Percentiles rank a stretch among this genome's conserved stretches.
Evolutionary conservation across 2,329 filamentous ascomycete species (phyloP).

Genomic region (Hymenoscyphus infarciens): DNA sequence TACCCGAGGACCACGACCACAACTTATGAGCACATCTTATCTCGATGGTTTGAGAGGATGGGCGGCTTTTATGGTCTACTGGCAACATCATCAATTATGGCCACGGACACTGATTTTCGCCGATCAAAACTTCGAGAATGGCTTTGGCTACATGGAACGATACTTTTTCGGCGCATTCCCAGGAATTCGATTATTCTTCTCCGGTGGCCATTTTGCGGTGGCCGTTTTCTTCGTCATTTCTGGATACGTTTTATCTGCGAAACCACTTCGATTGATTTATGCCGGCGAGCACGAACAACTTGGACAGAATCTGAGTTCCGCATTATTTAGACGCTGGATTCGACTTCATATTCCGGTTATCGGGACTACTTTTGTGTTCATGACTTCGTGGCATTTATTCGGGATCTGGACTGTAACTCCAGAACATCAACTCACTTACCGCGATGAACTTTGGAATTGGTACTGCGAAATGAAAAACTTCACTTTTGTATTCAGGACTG

Average conservation of each 20-base stretch:
- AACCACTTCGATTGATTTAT: slow-evolving; percentile 42
- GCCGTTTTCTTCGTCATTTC: slow-evolving; percentile 50
- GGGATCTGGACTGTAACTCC: slow-evolving; percentile 25
- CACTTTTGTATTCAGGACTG: slow-evolving; percentile 59
- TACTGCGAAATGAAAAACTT: slow-evolving; percentile 60
- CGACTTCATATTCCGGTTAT: slow-evolving; percentile 45
- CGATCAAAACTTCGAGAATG: slow-evolving; percentile 12
- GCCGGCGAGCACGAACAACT: slow-evolving; percentile 30
- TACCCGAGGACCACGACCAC: background rate
- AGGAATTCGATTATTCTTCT: slow-evolving; percentile 53
- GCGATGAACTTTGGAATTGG: slow-evolving; percentile 44
- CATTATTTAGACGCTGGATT: slow-evolving; percentile 45
- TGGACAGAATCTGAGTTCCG: slow-evolving; percentile 42
- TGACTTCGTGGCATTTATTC: slow-evolving; percentile 13
- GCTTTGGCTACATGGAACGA: slow-evolving; percentile 10
- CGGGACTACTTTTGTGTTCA: slow-evolving; percentile 39
- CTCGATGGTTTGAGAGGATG: slow-evolving; percentile 46
- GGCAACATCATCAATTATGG: slow-evolving; percentile 31
- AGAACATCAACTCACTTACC: slow-evolving; percentile 31
- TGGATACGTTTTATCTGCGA: slow-evolving; percentile 45
- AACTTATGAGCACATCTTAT: slow-evolving; percentile 31
- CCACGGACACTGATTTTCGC: slow-evolving; percentile 9
- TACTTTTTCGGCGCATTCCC: slow-evolving; percentile 47
- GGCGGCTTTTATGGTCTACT: slow-evolving; percentile 43
- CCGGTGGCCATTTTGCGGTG: slow-evolving; percentile 55